phyloP scores from a whole-genome alignment of 345 rosid genomes.

The Bruguiera sexangula region DNA sequence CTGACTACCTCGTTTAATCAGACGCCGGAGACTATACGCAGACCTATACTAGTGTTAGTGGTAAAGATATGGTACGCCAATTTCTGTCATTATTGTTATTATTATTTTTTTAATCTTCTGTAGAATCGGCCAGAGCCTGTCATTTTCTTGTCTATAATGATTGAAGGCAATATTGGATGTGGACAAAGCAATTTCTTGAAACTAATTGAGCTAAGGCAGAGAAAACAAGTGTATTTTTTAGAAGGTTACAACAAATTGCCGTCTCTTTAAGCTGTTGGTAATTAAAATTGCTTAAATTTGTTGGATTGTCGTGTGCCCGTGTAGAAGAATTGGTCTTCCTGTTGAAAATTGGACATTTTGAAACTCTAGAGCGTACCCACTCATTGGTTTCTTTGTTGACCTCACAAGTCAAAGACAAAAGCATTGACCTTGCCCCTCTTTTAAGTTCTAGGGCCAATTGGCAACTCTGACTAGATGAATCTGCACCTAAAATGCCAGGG shows the following conservation, averaged over 20 bases:
- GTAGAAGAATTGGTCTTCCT: constrained; percentile 16
- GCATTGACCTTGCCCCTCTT: constrained; percentile 22
- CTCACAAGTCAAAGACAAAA: constrained; percentile 11
- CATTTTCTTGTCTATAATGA: background rate
- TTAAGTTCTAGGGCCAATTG: background rate
- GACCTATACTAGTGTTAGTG: background rate
- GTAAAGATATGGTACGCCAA: background rate
- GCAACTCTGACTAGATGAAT: constrained; percentile 16
- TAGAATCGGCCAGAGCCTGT: background rate
- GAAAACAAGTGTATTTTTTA: background rate
- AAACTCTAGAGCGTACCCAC: constrained; percentile 2
- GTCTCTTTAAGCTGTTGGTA: background rate
- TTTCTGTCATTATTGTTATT: constrained; percentile 4
- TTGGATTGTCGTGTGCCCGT: constrained; percentile 5
- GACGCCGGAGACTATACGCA: background rate
- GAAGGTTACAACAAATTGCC: background rate
- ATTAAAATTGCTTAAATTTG: background rate
- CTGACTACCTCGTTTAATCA: background rate
- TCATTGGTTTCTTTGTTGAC: constrained; percentile 1
- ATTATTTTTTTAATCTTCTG: background rate
- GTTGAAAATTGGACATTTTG: background rate
- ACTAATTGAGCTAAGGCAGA: background rate
- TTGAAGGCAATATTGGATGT: background rate
- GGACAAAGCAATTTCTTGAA: background rate
- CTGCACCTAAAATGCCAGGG: constrained; percentile 24